Conservation (phyloP, 1,139 yeast species). For the Saccharomycopsis crataegensis region DNA sequence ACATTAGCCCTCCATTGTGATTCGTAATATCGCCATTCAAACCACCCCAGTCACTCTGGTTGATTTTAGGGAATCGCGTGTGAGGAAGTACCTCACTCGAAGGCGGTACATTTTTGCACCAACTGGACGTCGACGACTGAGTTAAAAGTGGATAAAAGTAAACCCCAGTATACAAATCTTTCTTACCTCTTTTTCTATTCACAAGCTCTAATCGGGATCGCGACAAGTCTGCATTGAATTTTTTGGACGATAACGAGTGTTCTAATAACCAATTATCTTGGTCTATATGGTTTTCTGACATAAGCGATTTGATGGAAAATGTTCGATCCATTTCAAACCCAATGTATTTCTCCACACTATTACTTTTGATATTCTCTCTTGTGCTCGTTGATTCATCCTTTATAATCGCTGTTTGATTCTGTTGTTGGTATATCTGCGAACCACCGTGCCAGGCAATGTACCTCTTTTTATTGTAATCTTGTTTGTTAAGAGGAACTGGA, state of each 20-base stretch:
- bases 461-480: slow-evolving; percentile 34
- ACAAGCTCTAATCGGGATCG: slow-evolving; percentile 2
- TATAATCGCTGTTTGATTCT: not conserved
- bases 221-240: slow-evolving; percentile 26
- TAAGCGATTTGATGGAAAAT: slow-evolving; percentile 36
- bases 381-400: slow-evolving; percentile 21
- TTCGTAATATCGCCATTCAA: slow-evolving; percentile 20
- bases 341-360: slow-evolving; percentile 40
- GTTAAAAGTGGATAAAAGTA: slow-evolving; percentile 65
- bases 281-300: slow-evolving; percentile 8
- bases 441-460: slow-evolving; percentile 21
- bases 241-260: slow-evolving; percentile 5
- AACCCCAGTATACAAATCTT: slow-evolving; percentile 80
- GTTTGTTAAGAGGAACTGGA: slow-evolving; percentile 24
- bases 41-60: slow-evolving; percentile 16
- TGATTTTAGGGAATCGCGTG: slow-evolving; percentile 19
- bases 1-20: slow-evolving; percentile 31
- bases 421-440: slow-evolving; percentile 32
- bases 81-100: slow-evolving; percentile 24
- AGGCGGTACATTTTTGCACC: slow-evolving; percentile 20
- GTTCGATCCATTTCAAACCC: slow-evolving; percentile 46
- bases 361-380: slow-evolving; percentile 7
- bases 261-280: slow-evolving; percentile 19
- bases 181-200: slow-evolving; percentile 25
- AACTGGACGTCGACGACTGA: slow-evolving; percentile 51